A percentile compares a stretch with the other conserved stretches of the same genome.
Evolutionary conservation across 768 basidiomycete species (phyloP).

Genomic region (Macrocybe gigantea): DNA sequence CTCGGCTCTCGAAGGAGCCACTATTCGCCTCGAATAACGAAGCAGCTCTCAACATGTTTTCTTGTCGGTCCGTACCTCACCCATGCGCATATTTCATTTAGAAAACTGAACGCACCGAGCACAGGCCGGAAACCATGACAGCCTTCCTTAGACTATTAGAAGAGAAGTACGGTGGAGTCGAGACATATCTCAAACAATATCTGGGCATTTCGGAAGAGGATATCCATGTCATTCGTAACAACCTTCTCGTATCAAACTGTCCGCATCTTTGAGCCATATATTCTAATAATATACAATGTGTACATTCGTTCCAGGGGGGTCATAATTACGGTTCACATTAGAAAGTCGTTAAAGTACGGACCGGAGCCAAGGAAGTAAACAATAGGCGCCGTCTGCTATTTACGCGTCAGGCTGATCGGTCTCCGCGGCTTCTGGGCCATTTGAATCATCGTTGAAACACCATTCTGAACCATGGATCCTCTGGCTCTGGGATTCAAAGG

Average conservation of each 20-base stretch:
- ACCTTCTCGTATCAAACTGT: constrained; percentile 38
- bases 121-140: constrained; percentile 71
- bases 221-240: constrained; percentile 49
- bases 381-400: constrained; percentile 7
- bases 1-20: constrained; percentile 63
- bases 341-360: background rate
- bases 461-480: constrained; percentile 13
- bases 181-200: constrained; percentile 52
- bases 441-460: no score
- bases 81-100: background rate
- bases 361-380: no score
- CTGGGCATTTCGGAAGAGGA: constrained; percentile 61
- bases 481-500: constrained; percentile 71
- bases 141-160: constrained; percentile 58
- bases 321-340: background rate
- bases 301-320: background rate
- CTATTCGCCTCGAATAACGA: constrained; percentile 68
- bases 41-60: constrained; percentile 79
- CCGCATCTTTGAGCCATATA: constrained; percentile 3
- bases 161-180: constrained; percentile 62
- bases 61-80: constrained; percentile 51
- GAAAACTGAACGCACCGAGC: background rate
- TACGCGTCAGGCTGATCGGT: constrained; percentile 32
- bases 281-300: background rate
- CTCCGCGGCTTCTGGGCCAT: constrained; percentile 31